Percentiles rank a stretch among this genome's conserved stretches.
These are phyloP conservation scores for Fusarium sarcochroum DNA, from an alignment of 2,329 filamentous ascomycete species.

Conservation along the genomic window DNA sequence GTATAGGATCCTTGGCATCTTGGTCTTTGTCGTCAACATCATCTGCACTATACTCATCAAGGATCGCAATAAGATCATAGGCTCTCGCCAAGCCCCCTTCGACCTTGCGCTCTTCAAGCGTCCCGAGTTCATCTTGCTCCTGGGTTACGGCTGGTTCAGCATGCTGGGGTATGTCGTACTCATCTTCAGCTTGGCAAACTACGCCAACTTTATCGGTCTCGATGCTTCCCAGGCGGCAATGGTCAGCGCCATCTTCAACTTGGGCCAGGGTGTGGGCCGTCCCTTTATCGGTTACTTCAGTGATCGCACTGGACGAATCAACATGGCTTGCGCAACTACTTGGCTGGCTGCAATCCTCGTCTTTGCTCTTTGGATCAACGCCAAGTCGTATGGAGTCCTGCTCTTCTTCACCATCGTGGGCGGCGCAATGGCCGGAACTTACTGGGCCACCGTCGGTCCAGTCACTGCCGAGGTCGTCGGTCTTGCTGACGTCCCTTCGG, in stretches of 20 bases:
- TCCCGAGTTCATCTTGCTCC: constrained; percentile 73
- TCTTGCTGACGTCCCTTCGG: constrained; percentile 75
- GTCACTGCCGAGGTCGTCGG: constrained; percentile 82
- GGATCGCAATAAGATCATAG: constrained; percentile 80
- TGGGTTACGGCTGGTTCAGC: constrained; percentile 78
- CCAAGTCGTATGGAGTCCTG: constrained; percentile 73
- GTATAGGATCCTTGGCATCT: constrained; percentile 74
- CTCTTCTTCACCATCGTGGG: constrained; percentile 80
- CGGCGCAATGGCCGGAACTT: constrained; percentile 78
- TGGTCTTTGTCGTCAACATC: constrained; percentile 75
- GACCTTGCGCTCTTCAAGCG: constrained; percentile 73
- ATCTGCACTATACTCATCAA: constrained; percentile 73
- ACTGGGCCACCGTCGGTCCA: constrained; percentile 78
- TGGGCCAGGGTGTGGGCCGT: constrained; percentile 76
- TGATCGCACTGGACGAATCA: constrained; percentile 78
- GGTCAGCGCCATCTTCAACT: constrained; percentile 80
- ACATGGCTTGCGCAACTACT: constrained; percentile 77
- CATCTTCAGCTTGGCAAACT: constrained; percentile 83
- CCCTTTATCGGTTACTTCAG: constrained; percentile 81
- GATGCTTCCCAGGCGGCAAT: constrained; percentile 76
- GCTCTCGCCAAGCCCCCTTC: constrained; percentile 76
- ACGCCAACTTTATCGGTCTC: constrained; percentile 77
- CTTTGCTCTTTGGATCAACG: constrained; percentile 81
- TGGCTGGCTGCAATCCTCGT: constrained; percentile 74
- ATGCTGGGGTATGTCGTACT: constrained; percentile 82